Conservation (phyloP, 2,329 filamentous ascomycete species). For the Colletotrichum lupini region DNA sequence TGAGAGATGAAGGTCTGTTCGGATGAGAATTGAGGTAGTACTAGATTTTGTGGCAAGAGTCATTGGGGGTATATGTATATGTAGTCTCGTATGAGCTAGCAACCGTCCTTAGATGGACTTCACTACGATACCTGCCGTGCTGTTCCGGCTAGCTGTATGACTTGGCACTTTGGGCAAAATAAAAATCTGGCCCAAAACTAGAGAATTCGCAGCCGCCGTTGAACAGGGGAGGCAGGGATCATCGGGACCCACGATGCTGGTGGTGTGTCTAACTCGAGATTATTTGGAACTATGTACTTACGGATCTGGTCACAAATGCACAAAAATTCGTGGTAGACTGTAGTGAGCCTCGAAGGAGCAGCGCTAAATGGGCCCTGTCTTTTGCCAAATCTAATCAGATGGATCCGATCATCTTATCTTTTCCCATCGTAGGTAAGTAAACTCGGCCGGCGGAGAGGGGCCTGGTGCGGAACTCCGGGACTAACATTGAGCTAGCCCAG, state of each 20-base stretch:
- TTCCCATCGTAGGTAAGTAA: not conserved
- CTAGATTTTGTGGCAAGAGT: not conserved
- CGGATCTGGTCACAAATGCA: too few species aligned
- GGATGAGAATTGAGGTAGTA: too few species aligned
- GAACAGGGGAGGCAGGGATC: not conserved
- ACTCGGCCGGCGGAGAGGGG: not conserved
- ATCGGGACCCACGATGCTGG: not conserved
- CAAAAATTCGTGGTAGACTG: not conserved
- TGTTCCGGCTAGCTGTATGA: not conserved
- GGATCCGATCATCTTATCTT: not conserved
- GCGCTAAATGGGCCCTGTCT: not conserved
- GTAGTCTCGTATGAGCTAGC: not conserved
- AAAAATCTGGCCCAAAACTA: not conserved
- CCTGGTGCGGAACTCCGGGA: slow-evolving; percentile 4
- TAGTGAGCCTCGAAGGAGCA: not conserved
- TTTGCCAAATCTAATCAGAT: slow-evolving; percentile 11
- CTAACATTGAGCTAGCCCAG: slow-evolving; percentile 2
- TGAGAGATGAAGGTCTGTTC: not conserved
- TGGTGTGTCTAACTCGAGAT: not conserved
- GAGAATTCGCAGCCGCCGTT: not conserved
- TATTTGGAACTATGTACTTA: not conserved
- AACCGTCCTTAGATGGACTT: not conserved
- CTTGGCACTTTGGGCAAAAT: not conserved
- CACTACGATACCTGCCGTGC: too few species aligned
- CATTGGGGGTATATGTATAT: not conserved